phyloP scores from a whole-genome alignment of 1,284 basidiomycete species.

The Marasmius fiardii region DNA sequence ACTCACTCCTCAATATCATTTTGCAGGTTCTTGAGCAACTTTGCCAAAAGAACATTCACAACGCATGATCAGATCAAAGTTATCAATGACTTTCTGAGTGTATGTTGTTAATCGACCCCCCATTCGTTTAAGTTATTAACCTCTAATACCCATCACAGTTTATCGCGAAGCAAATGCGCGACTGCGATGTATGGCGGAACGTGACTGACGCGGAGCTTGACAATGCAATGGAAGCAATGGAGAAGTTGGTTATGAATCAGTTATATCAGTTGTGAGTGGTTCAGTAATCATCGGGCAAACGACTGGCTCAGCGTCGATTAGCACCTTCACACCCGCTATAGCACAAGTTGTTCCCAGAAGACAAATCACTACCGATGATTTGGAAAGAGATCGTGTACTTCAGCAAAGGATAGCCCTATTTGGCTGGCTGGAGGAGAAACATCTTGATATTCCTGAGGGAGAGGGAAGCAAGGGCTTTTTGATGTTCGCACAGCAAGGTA shows the following conservation, averaged over 20 bases:
- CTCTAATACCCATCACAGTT: constrained; percentile 52
- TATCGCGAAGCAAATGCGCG: constrained; percentile 84
- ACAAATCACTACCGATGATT: constrained; percentile 90
- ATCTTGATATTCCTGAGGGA: constrained; percentile 80
- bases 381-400: constrained; percentile 91
- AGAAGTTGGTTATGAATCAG: constrained; percentile 99
- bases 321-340: constrained; percentile 88
- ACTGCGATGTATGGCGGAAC: constrained; percentile 79
- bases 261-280: constrained; percentile 85
- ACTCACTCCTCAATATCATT: neutral
- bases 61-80: constrained; percentile 91
- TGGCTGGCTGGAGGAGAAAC: constrained; percentile 85
- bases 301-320: constrained; percentile 26
- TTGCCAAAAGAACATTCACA: constrained; percentile 84
- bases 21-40: constrained; percentile 84
- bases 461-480: constrained; percentile 80
- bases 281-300: constrained; percentile 8
- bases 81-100: constrained; percentile 87
- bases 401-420: constrained; percentile 91
- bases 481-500: constrained; percentile 91
- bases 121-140: neutral
- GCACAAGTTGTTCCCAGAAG: constrained; percentile 59
- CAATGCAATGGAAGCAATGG: constrained; percentile 97
- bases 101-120: constrained; percentile 37
- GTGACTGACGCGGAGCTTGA: constrained; percentile 85